These are phyloP conservation scores for Pontederia paniculata DNA, from an alignment of 176 grass and related monocot genomes.

Conservation along the genomic window DNA sequence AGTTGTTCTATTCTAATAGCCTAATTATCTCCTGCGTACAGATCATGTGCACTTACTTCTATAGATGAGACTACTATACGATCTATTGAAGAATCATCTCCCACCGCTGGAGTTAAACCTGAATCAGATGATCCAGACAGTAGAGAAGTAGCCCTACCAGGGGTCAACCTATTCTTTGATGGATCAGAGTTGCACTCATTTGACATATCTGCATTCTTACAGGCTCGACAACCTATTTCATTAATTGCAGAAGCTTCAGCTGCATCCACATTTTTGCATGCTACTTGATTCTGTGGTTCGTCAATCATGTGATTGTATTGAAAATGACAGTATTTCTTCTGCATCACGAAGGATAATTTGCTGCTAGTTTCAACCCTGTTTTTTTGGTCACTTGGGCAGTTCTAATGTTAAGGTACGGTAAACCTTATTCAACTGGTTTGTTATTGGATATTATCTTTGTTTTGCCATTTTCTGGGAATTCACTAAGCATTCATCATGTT, in stretches of 20 bases:
- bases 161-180: conserved; percentile 89
- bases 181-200: conserved; percentile 64
- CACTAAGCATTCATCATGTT: too few relatives aligned
- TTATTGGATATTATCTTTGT: too few relatives aligned
- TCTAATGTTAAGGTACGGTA: too few relatives aligned
- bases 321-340: too few relatives aligned
- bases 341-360: too few relatives aligned
- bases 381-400: too few relatives aligned
- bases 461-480: too few relatives aligned
- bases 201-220: conserved; percentile 76
- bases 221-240: conserved; percentile 71
- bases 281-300: not conserved
- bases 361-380: too few relatives aligned
- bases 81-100: conserved; percentile 31
- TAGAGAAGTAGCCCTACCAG: conserved; percentile 65
- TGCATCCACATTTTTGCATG: conserved; percentile 34
- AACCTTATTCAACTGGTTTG: too few relatives aligned
- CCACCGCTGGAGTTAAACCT: conserved; percentile 29
- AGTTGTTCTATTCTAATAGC: too few relatives aligned
- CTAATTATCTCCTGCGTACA: conserved; percentile 18
- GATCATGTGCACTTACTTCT: conserved; percentile 58
- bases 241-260: conserved; percentile 79
- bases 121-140: conserved; percentile 64
- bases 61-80: conserved; percentile 33
- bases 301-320: too few relatives aligned